phyloP scores from a whole-genome alignment of 768 basidiomycete genomes.

The Dioszegia crocea region DNA sequence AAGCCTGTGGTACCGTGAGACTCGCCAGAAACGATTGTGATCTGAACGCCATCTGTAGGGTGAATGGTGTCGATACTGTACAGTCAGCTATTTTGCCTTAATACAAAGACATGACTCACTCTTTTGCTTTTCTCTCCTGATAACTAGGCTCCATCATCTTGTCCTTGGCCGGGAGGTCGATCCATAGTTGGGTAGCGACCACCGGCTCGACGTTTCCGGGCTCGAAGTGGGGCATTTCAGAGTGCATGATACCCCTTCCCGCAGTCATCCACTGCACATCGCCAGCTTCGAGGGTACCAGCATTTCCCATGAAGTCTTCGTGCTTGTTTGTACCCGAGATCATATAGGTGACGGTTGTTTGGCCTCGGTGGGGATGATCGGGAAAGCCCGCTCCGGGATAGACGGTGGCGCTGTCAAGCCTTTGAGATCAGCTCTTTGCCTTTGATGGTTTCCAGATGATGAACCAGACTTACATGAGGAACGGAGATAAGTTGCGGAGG shows the following conservation, averaged over 20 bases:
- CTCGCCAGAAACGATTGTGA: conserved; percentile 85
- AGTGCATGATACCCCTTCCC: conserved; percentile 44
- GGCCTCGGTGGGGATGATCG: conserved; percentile 67
- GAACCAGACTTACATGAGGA: conserved; percentile 61
- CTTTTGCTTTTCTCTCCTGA: conserved; percentile 44
- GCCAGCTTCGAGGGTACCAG: conserved; percentile 55
- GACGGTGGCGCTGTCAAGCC: conserved; percentile 68
- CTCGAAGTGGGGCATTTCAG: conserved; percentile 75
- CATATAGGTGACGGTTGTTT: conserved; percentile 67
- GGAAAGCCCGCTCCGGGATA: conserved; percentile 61
- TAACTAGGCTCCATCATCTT: conserved; percentile 65
- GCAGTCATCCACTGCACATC: conserved; percentile 90
- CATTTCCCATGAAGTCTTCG: conserved; percentile 74
- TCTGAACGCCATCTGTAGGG: conserved; percentile 52
- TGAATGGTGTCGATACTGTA: conserved; percentile 55
- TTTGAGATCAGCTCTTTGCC: conserved; percentile 1
- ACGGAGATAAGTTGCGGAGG: conserved; percentile 79
- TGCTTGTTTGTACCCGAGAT: conserved; percentile 77
- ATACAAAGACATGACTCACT: conserved; percentile 29
- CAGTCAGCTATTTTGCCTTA: not conserved
- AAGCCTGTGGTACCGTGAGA: conserved; percentile 75
- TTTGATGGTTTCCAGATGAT: not conserved
- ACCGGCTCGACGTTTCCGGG: conserved; percentile 59
- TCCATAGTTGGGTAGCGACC: conserved; percentile 69
- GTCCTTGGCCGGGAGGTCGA: conserved; percentile 54